A percentile compares a stretch with the other conserved stretches of the same genome.
Evolutionary conservation across 2,329 filamentous ascomycete species (phyloP).

Genomic region (Hypoxylon sp.): DNA sequence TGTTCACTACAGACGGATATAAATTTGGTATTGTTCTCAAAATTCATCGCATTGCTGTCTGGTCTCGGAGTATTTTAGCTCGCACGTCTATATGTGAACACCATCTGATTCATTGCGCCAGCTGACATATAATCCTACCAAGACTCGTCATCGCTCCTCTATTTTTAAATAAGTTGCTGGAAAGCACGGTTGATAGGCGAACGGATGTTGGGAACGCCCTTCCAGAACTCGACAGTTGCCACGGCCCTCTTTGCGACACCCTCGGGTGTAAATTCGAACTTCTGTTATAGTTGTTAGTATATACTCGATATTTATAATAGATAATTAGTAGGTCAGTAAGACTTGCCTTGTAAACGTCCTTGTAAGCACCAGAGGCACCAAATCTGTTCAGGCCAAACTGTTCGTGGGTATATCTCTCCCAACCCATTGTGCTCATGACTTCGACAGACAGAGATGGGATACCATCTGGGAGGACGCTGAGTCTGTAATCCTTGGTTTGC

Average conservation of each 20-base stretch:
- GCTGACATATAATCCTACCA: slow-evolving; percentile 35
- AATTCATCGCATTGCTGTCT: slow-evolving; percentile 41
- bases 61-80: slow-evolving; percentile 45
- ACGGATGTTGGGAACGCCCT: slow-evolving; percentile 89
- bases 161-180: slow-evolving; percentile 89
- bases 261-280: slow-evolving; percentile 99
- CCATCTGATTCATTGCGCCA: slow-evolving; percentile 44
- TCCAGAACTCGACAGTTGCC: slow-evolving; percentile 97
- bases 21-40: slow-evolving; percentile 16
- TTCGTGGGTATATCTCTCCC: slow-evolving; percentile 99
- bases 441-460: slow-evolving; percentile 95
- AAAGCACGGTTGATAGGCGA: slow-evolving; percentile 98
- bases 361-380: slow-evolving; percentile 96
- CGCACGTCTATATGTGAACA: slow-evolving; percentile 49
- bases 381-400: slow-evolving; percentile 99
- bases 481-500: slow-evolving; percentile 94
- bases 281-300: slow-evolving; percentile 70
- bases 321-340: neutral
- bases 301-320: slow-evolving; percentile 25
- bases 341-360: slow-evolving; percentile 93
- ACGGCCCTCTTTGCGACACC: slow-evolving; percentile 95
- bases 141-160: slow-evolving; percentile 33
- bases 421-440: slow-evolving; percentile 97
- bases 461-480: slow-evolving; percentile 92
- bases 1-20: slow-evolving; percentile 1